Evolutionary conservation across 345 rosid species (phyloP).

Genomic region (Eucalyptus regnans): DNA sequence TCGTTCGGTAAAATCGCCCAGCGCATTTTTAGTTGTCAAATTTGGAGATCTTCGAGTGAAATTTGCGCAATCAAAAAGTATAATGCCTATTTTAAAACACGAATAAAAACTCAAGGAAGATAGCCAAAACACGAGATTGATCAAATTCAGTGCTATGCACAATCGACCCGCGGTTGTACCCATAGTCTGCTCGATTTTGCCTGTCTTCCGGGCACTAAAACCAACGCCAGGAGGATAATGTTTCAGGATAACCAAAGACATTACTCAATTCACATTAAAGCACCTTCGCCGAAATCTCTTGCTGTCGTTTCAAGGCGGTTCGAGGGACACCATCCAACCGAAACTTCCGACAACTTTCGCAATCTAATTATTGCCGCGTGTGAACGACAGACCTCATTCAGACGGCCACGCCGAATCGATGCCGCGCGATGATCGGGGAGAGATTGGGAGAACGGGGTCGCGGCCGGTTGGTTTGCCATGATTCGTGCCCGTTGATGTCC

Average conservation of each 20-base stretch:
- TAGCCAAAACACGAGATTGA: not conserved
- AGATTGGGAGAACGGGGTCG: not conserved
- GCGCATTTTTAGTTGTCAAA: not conserved
- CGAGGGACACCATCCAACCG: not conserved
- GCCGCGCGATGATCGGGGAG: not conserved
- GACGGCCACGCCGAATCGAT: not conserved
- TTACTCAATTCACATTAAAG: not conserved
- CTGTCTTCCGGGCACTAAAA: not conserved
- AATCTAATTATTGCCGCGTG: not conserved
- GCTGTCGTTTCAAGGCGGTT: not conserved
- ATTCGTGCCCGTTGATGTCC: not conserved
- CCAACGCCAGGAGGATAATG: not conserved
- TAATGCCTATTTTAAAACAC: not conserved
- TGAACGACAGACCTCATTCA: not conserved
- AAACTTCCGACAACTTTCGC: not conserved
- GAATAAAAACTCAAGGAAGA: rapidly evolving
- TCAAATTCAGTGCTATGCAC: no score
- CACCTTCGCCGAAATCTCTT: not conserved
- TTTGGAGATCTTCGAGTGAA: not conserved
- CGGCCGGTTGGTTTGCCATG: not conserved
- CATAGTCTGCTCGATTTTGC: not conserved
- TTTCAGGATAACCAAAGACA: not conserved
- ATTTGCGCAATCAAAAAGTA: rapidly evolving
- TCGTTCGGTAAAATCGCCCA: rapidly evolving
- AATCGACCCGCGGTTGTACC: not conserved